phyloP scores from a whole-genome alignment of 768 basidiomycete genomes.

The Pleurotus platypus region DNA sequence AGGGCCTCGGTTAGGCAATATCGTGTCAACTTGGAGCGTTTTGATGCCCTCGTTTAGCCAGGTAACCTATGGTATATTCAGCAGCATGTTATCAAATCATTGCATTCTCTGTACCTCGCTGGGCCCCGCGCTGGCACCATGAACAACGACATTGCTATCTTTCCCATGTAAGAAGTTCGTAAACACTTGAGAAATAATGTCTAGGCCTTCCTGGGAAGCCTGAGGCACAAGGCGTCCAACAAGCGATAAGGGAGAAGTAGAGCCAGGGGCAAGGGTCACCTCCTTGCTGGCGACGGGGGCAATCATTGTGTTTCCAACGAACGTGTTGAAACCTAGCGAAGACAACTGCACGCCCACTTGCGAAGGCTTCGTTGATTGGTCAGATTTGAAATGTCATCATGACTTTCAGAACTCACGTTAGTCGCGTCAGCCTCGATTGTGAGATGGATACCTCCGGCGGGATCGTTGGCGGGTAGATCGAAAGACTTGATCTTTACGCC shows the following conservation, averaged over 20 bases:
- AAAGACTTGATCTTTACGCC: conserved; percentile 65
- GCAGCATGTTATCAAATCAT: not conserved
- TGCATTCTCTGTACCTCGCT: conserved; percentile 37
- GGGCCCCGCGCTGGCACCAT: conserved; percentile 56
- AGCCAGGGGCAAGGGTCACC: conserved; percentile 52
- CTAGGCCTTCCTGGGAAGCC: conserved; percentile 44
- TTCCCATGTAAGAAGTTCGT: conserved; percentile 69
- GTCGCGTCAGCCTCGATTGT: conserved; percentile 56
- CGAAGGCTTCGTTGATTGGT: conserved; percentile 44
- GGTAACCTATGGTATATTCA: conserved; percentile 39
- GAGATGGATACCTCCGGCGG: conserved; percentile 66
- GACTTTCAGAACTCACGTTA: conserved; percentile 42
- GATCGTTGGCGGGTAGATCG: conserved; percentile 68
- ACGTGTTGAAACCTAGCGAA: conserved; percentile 60
- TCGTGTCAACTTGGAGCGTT: conserved; percentile 51
- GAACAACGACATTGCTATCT: conserved; percentile 55
- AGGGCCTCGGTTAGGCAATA: conserved; percentile 60
- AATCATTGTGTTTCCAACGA: conserved; percentile 47
- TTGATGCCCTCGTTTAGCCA: conserved; percentile 76
- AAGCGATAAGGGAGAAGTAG: conserved; percentile 50
- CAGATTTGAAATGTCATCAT: not conserved
- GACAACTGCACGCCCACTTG: conserved; percentile 69
- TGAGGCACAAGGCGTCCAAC: conserved; percentile 67
- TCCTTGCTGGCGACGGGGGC: conserved; percentile 51
- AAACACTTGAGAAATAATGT: conserved; percentile 60